Conservation (phyloP, 805 yeast species). For the Myxozyma geophila region DNA sequence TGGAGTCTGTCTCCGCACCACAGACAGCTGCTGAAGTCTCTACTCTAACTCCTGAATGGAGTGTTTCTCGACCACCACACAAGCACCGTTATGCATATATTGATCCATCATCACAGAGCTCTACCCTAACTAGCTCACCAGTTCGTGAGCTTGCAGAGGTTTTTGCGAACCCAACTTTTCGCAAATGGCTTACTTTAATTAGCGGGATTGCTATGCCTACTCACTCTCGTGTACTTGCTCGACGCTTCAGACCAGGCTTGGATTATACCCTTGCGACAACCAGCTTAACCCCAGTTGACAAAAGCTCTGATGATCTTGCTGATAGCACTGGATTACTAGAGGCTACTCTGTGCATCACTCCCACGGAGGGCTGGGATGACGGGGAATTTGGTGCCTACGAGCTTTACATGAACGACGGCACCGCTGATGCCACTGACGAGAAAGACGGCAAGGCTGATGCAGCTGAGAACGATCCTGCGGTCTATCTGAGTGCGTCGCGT, state of each 20-base stretch:
- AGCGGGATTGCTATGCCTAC: conserved; percentile 63
- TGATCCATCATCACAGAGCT: conserved; percentile 48
- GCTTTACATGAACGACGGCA: conserved; percentile 63
- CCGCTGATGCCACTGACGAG: not conserved
- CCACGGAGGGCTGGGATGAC: conserved; percentile 76
- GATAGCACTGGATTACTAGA: conserved; percentile 61
- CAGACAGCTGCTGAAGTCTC: conserved; percentile 45
- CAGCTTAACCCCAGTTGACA: conserved; percentile 39
- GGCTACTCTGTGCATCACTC: conserved; percentile 81
- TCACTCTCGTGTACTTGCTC: conserved; percentile 68
- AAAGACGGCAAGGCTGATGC: conserved; percentile 53
- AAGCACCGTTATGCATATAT: conserved; percentile 85
- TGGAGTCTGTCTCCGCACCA: conserved; percentile 47
- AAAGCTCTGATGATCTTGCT: conserved; percentile 41
- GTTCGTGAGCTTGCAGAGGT: conserved; percentile 29
- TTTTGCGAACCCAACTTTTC: conserved; percentile 52
- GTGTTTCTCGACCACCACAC: conserved; percentile 90
- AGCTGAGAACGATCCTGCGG: conserved; percentile 37
- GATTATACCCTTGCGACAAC: conserved; percentile 91
- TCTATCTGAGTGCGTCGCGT: conserved; percentile 34
- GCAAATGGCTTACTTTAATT: conserved; percentile 66
- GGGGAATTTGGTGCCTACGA: conserved; percentile 92
- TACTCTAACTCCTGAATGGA: conserved; percentile 73
- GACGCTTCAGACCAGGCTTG: conserved; percentile 93
- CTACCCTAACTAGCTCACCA: conserved; percentile 29